These are phyloP conservation scores for Anthracocystis walkeri DNA, from an alignment of 1,284 basidiomycete genomes.

Conservation along the genomic window DNA sequence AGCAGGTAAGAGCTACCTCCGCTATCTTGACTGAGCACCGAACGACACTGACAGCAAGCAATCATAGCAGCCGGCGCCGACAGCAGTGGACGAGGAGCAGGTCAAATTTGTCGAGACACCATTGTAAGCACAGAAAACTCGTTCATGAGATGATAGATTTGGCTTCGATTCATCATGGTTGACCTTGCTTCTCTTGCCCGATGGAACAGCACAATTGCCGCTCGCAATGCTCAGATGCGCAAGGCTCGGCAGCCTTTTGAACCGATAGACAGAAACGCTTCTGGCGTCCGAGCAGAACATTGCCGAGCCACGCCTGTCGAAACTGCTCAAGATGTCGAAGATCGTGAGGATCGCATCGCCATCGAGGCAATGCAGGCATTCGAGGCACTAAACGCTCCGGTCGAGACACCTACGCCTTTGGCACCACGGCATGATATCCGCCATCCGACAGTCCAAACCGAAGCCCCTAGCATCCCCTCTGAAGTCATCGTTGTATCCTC, in stretches of 20 bases:
- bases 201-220: slow-evolving; percentile 37
- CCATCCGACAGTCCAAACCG: neutral
- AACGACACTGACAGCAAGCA: slow-evolving; percentile 3
- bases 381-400: neutral
- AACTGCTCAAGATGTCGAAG: neutral
- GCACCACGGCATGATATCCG: neutral
- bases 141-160: neutral
- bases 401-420: neutral
- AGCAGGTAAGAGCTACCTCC: slow-evolving; percentile 14
- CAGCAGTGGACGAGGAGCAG: slow-evolving; percentile 19
- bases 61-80: neutral
- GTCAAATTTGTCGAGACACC: slow-evolving; percentile 45
- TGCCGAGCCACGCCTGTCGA: neutral
- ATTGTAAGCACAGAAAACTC: slow-evolving; percentile 24
- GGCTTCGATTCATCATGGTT: neutral
- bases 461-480: neutral
- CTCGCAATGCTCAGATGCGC: slow-evolving; percentile 36
- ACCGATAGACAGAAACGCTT: neutral
- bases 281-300: neutral
- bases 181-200: neutral
- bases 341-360: neutral
- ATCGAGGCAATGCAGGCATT: neutral
- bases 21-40: neutral
- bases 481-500: slow-evolving; percentile 42
- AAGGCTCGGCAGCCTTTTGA: slow-evolving; percentile 21